Conservation (phyloP, 176 grass and related monocot genomes). For the Oryza coarctata region DNA sequence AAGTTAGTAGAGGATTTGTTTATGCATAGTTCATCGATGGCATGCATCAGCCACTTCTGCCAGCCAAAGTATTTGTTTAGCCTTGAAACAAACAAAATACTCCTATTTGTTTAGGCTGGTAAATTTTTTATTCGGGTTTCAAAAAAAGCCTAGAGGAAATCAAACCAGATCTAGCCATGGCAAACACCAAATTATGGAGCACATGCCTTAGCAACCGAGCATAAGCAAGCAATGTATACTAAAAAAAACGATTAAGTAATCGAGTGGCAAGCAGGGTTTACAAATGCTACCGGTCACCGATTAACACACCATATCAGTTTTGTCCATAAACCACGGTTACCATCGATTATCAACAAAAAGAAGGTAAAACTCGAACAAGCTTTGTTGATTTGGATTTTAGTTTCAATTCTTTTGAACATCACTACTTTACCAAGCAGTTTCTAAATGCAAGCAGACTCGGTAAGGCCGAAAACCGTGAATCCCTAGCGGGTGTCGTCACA, state of each 20-base stretch:
- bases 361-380: neutral
- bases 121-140: neutral
- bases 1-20: neutral
- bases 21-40: neutral
- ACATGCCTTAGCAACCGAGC: conserved; percentile 26
- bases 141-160: neutral
- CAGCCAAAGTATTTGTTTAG: conserved; percentile 21
- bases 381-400: neutral
- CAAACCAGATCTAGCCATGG: conserved; percentile 16
- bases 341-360: neutral
- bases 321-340: neutral
- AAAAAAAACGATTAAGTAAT: neutral
- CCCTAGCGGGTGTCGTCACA: too few relatives aligned
- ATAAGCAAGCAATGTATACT: neutral
- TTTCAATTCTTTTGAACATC: too few relatives aligned
- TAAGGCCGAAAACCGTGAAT: too few relatives aligned
- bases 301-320: neutral
- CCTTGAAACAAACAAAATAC: neutral
- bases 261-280: neutral
- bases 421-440: too few relatives aligned
- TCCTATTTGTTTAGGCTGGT: conserved; percentile 18
- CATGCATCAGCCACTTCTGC: neutral
- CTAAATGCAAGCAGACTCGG: too few relatives aligned
- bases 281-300: neutral
- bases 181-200: neutral